These are phyloP conservation scores for Diplodia sapinea DNA, from an alignment of 2,329 filamentous ascomycete genomes.

Conservation along the genomic window DNA sequence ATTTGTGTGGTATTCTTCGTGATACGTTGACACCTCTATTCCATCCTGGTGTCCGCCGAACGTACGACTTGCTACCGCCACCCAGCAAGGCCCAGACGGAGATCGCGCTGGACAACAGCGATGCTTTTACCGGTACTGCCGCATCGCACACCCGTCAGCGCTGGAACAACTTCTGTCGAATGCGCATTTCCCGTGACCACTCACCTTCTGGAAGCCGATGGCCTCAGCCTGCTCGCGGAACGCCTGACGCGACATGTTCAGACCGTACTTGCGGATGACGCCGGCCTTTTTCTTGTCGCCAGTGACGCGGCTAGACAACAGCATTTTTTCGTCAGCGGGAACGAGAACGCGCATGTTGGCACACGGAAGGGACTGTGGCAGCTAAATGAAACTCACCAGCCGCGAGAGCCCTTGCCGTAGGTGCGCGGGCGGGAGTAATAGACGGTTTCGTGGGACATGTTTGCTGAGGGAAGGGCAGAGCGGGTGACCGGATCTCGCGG, in stretches of 20 bases:
- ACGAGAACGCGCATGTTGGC: too few species aligned
- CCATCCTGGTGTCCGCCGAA: too few species aligned
- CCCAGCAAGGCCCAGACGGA: too few species aligned
- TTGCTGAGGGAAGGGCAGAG: constrained; percentile 45
- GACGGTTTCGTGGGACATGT: constrained; percentile 91
- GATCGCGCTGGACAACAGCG: too few species aligned
- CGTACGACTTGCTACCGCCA: too few species aligned
- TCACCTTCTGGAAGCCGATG: constrained; percentile 73
- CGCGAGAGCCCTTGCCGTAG: constrained; percentile 95
- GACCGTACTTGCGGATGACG: constrained; percentile 99
- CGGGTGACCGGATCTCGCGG: neutral
- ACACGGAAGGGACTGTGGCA: too few species aligned
- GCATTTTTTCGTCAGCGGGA: too few species aligned
- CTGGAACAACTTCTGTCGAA: too few species aligned
- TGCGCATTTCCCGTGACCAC: constrained; percentile 18
- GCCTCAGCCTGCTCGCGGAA: constrained; percentile 71
- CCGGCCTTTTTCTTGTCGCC: constrained; percentile 54
- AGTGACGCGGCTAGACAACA: constrained; percentile 11
- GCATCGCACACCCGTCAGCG: too few species aligned
- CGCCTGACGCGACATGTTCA: constrained; percentile 79
- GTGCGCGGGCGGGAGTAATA: constrained; percentile 98
- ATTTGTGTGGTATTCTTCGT: too few species aligned
- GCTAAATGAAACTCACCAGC: constrained; percentile 71
- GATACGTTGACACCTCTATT: too few species aligned
- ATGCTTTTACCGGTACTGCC: too few species aligned